A percentile compares a stretch with the other conserved stretches of the same genome.
Conservation (phyloP, 2,329 filamentous ascomycete genomes). For the Cadophora sp. region DNA sequence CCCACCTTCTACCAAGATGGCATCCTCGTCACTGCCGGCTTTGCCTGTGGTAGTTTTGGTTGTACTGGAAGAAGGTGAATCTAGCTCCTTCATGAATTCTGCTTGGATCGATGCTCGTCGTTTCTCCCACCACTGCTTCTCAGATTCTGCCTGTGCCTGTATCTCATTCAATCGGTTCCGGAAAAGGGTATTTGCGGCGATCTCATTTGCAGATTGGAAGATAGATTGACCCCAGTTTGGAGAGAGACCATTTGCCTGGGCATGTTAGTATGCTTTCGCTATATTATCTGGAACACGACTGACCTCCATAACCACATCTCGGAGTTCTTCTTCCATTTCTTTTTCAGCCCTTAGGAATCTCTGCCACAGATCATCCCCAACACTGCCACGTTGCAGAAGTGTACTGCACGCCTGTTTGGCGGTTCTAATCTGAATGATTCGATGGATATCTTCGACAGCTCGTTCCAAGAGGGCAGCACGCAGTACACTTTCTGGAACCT, state of each 20-base stretch:
- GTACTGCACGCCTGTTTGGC: slow-evolving; percentile 87
- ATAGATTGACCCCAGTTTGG: slow-evolving; percentile 93
- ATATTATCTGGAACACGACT: slow-evolving; percentile 35
- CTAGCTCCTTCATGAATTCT: slow-evolving; percentile 85
- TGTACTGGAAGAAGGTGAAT: slow-evolving; percentile 60
- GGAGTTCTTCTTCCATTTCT: slow-evolving; percentile 95
- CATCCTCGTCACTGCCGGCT: slow-evolving; percentile 70
- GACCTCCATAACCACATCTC: slow-evolving; percentile 93
- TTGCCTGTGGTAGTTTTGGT: slow-evolving; percentile 47
- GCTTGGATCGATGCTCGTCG: slow-evolving; percentile 74
- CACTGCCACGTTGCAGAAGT: slow-evolving; percentile 86
- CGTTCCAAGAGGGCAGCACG: slow-evolving; percentile 88
- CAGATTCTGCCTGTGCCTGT: slow-evolving; percentile 70
- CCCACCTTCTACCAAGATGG: slow-evolving; percentile 73
- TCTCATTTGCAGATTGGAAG: slow-evolving; percentile 97
- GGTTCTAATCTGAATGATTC: slow-evolving; percentile 86
- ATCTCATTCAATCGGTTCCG: slow-evolving; percentile 79
- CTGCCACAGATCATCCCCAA: slow-evolving; percentile 96
- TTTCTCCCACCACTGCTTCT: slow-evolving; percentile 94
- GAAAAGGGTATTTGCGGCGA: slow-evolving; percentile 82
- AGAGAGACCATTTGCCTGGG: slow-evolving; percentile 85
- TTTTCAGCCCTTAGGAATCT: slow-evolving; percentile 91
- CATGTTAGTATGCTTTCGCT: slow-evolving; percentile 23
- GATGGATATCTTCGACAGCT: slow-evolving; percentile 90
- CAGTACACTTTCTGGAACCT: slow-evolving; percentile 82